Evolutionary conservation across 345 rosid species (phyloP), one percentile per base, ranked within the genome.

Genomic region (Clausena lansium): DNA sequence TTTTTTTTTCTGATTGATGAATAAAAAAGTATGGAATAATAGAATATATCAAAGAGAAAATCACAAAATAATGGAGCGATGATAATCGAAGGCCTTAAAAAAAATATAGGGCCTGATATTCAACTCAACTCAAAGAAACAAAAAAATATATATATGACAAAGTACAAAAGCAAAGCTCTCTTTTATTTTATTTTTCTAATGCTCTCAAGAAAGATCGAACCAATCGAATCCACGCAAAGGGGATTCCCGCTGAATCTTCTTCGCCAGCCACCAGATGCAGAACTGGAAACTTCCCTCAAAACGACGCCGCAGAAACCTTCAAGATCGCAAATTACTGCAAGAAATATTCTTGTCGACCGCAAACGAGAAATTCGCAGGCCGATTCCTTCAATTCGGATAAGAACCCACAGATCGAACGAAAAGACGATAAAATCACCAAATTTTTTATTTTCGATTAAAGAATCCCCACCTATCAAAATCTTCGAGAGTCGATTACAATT

Each of bases 21-120:
- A 47, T 59, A 17, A 71, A 19, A 71, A 45, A 77, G 74, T 39
- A 61, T 62, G 52, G 77, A 54, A 76, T 64, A 79, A 71, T 47
- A 73, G 64, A 75, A 67, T 33, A n/a, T 36, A 59, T 70, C 74
- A 65, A 30, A 74, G 39, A 68, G 75, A 36, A 17, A 64, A 76
- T 19, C 28, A 67, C 32, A 33, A 27, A 35, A 17, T 32, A 33
- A 75, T n/a, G 32, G 33, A 50, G 52, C 33, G 62, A 75, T 64
- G 45, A 59, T 77, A 60, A 70, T 71, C 77, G 67, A 78, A 73
- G 82, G 88, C 89, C 91, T 77, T 67, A 65, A 74, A 71, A 74
- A 77, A 76, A 73, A 78, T 47, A 24, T 28, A 74, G 84, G 88
- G 84, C 88, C 88, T 82, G 60, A 79, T 79, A 86, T 82, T 83